phyloP scores from a whole-genome alignment of 1,284 basidiomycete genomes.

The Ganoderma sp. region DNA sequence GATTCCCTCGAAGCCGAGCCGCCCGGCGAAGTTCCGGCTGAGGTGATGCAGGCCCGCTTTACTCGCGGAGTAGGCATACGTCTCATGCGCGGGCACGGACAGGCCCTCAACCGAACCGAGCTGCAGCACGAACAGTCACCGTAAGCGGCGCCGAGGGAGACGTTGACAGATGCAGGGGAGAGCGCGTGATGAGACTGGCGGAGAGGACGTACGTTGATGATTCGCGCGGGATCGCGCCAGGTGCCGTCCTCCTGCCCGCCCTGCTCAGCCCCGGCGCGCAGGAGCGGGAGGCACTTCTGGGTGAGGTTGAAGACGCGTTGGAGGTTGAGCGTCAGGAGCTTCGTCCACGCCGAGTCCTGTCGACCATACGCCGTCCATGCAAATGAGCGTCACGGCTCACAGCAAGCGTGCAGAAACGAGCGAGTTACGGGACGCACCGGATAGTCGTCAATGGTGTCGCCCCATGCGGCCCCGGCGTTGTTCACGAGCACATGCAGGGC shows the following conservation, averaged over 20 bases:
- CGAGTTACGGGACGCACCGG: conserved; percentile 44
- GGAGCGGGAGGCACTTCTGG: conserved; percentile 68
- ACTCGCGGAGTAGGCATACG: conserved; percentile 72
- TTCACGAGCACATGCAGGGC: conserved; percentile 69
- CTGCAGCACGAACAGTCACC: conserved; percentile 39
- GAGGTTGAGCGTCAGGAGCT: conserved; percentile 69
- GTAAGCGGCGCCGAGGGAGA: not conserved
- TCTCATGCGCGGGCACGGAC: conserved; percentile 60
- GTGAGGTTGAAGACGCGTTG: conserved; percentile 75
- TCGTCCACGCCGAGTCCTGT: conserved; percentile 60
- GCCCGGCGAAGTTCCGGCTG: conserved; percentile 64
- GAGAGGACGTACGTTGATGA: conserved; percentile 61
- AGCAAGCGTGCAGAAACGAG: not conserved
- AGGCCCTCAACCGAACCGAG: conserved; percentile 71
- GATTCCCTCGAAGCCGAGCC: conserved; percentile 65
- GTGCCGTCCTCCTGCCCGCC: conserved; percentile 46
- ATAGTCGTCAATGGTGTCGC: conserved; percentile 59
- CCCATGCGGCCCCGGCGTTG: conserved; percentile 75
- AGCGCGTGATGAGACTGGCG: too few species aligned
- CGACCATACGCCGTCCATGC: not conserved
- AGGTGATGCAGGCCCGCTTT: conserved; percentile 70
- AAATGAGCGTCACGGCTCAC: not conserved
- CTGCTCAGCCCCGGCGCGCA: conserved; percentile 56
- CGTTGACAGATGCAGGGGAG: not conserved
- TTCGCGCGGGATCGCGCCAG: conserved; percentile 59